These are phyloP conservation scores for Pilobolus umbonatus DNA, from an alignment of 192 early-diverging fungal species.

Conservation along the genomic window DNA sequence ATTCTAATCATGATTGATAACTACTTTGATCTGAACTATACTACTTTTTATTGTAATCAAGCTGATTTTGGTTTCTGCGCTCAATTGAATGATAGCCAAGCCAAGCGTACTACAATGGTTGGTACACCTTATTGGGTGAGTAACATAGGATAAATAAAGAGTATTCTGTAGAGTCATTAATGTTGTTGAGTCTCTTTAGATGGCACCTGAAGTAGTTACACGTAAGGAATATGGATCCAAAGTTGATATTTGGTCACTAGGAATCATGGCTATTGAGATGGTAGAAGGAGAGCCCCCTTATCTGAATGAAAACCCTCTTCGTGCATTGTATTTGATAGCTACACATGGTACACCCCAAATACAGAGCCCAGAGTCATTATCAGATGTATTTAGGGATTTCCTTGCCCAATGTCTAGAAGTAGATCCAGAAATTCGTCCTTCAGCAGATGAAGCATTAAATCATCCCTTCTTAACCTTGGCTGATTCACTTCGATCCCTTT, in stretches of 20 bases:
- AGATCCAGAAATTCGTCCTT: slow-evolving; percentile 74
- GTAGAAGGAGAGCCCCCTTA: slow-evolving; percentile 97
- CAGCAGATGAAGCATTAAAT: slow-evolving; percentile 69
- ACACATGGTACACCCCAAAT: slow-evolving; percentile 92
- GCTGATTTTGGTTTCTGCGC: slow-evolving; percentile 90
- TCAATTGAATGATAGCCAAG: slow-evolving; percentile 62
- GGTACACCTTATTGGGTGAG: slow-evolving; percentile 83
- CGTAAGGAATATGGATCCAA: slow-evolving; percentile 89
- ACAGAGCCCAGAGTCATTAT: slow-evolving; percentile 79
- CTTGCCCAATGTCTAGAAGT: slow-evolving; percentile 78
- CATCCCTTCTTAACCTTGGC: slow-evolving; percentile 86
- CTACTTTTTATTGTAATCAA: slow-evolving; percentile 14
- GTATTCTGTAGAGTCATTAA: neutral
- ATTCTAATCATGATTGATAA: neutral
- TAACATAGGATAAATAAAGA: neutral
- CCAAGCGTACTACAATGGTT: slow-evolving; percentile 81
- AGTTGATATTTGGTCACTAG: slow-evolving; percentile 95
- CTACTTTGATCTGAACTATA: neutral
- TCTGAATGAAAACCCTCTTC: slow-evolving; percentile 87
- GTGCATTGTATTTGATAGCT: slow-evolving; percentile 90
- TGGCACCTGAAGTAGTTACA: slow-evolving; percentile 96
- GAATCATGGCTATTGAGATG: slow-evolving; percentile 98
- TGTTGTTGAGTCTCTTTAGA: slow-evolving; percentile 26
- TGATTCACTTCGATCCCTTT: slow-evolving; percentile 77
- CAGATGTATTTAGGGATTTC: slow-evolving; percentile 77